Evolutionary conservation across 2,329 filamentous ascomycete genomes (phyloP).

Genomic region (Fusarium sp.): DNA sequence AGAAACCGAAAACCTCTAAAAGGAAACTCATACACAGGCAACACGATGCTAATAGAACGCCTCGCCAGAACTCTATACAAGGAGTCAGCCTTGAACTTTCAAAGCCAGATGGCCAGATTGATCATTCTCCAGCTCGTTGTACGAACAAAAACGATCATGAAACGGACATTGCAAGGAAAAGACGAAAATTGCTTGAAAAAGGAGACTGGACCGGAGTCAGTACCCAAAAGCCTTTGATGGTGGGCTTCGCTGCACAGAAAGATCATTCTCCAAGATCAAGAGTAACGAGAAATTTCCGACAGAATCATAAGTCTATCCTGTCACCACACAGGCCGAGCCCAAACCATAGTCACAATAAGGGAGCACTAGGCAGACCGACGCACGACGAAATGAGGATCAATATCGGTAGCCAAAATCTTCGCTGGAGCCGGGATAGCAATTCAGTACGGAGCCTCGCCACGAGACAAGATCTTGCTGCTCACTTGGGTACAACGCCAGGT

Average conservation of each 20-base stretch:
- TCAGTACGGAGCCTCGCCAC: slow-evolving; percentile 40
- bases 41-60: neutral
- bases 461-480: neutral
- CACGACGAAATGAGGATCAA: slow-evolving; percentile 40
- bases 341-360: neutral
- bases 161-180: slow-evolving; percentile 39
- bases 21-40: slow-evolving; percentile 25
- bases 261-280: neutral
- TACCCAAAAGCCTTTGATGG: slow-evolving; percentile 46
- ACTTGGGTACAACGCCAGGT: neutral
- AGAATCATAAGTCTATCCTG: neutral
- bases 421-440: slow-evolving; percentile 46
- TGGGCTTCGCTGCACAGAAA: slow-evolving; percentile 35
- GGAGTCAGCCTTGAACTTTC: neutral
- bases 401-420: slow-evolving; percentile 46
- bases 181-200: slow-evolving; percentile 42
- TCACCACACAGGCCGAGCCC: neutral
- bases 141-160: neutral
- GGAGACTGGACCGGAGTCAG: slow-evolving; percentile 49
- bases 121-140: neutral
- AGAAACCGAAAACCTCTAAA: slow-evolving; percentile 13
- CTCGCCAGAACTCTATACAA: neutral
- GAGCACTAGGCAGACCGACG: neutral
- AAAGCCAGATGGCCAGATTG: neutral
- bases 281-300: neutral